These are phyloP conservation scores for Linnemannia zychae DNA, from an alignment of 192 early-diverging fungal species.

Conservation along the genomic window DNA sequence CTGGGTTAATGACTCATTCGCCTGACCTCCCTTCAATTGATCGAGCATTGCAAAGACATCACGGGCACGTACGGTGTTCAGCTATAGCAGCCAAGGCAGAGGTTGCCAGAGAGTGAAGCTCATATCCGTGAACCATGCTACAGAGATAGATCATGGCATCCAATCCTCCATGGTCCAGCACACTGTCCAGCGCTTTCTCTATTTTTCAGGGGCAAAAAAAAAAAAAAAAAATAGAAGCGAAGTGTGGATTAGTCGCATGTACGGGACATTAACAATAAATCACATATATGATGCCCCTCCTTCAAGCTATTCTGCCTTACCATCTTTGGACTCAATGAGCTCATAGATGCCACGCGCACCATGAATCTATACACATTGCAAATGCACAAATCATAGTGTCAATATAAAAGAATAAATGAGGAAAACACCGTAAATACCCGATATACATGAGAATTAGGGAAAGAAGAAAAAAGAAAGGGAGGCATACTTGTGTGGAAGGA, in stretches of 20 bases:
- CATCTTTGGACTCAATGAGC: conserved; percentile 65
- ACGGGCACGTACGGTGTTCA: conserved; percentile 58
- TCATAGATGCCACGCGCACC: conserved; percentile 64
- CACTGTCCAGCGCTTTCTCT: conserved; percentile 61
- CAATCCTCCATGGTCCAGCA: conserved; percentile 65
- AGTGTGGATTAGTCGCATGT: neutral
- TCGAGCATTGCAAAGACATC: neutral
- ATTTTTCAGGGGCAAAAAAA: neutral
- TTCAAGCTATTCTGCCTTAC: conserved; percentile 27
- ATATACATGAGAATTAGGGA: neutral
- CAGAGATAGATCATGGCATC: conserved; percentile 69
- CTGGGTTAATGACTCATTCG: neutral
- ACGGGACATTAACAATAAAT: neutral
- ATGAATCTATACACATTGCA: conserved; percentile 42
- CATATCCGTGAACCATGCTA: conserved; percentile 42
- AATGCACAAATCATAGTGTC: neutral
- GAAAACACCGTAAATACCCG: neutral
- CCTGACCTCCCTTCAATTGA: neutral
- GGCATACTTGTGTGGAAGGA: conserved; percentile 62
- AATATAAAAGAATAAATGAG: neutral
- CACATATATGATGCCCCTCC: neutral
- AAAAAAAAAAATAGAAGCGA: too few species aligned
- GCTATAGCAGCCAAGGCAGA: conserved; percentile 62
- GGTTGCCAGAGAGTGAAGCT: conserved; percentile 63
- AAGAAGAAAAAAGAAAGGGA: neutral